phyloP scores from a whole-genome alignment of 2,329 filamentous ascomycete genomes.

The Trichoderma lentiforme region DNA sequence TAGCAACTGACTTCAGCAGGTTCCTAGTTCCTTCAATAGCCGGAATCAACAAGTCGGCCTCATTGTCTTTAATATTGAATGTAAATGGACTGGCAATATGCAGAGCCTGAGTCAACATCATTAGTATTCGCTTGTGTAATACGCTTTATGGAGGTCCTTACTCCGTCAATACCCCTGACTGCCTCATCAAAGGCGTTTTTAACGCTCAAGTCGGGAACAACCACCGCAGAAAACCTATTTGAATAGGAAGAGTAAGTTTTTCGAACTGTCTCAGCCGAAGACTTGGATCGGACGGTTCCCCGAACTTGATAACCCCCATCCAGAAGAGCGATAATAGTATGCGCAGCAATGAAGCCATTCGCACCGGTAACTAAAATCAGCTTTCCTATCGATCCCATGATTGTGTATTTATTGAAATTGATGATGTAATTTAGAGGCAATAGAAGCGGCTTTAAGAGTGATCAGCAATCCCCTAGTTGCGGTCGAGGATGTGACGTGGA shows the following conservation, averaged over 20 bases:
- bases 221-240: neutral
- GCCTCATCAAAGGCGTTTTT: neutral
- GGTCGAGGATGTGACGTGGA: neutral
- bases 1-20: neutral
- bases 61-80: neutral
- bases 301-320: neutral
- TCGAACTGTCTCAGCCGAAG: neutral
- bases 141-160: neutral
- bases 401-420: neutral
- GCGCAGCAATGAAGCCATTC: neutral
- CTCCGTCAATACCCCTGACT: neutral
- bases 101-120: neutral
- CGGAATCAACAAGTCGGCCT: neutral
- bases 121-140: neutral
- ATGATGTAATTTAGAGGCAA: neutral
- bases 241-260: neutral
- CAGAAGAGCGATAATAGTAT: neutral
- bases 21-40: neutral
- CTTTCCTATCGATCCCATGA: neutral
- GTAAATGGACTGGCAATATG: neutral
- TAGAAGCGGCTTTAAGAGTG: neutral
- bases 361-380: neutral
- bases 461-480: neutral
- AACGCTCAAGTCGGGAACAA: neutral
- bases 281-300: neutral